These are phyloP conservation scores for Keqinozyma sinolaborantium DNA, from an alignment of 1,139 yeast genomes.

Conservation along the genomic window DNA sequence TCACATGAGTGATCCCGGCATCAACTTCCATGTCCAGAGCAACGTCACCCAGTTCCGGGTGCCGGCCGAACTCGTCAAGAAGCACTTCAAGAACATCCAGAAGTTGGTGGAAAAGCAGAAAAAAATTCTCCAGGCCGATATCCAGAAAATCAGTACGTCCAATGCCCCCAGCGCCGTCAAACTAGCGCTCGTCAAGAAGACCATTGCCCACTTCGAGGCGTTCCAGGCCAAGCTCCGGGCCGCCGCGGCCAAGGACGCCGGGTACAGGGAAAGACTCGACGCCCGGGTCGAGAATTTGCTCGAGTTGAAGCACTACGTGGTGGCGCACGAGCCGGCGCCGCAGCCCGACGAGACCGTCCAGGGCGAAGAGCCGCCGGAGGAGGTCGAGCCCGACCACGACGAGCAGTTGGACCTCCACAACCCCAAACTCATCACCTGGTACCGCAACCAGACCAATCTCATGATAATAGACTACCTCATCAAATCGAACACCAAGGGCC, in stretches of 20 bases:
- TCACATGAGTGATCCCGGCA: slow-evolving; percentile 38
- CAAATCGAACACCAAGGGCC: slow-evolving; percentile 34
- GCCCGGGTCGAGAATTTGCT: slow-evolving; percentile 42
- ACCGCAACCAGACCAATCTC: slow-evolving; percentile 57
- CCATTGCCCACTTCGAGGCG: slow-evolving; percentile 44
- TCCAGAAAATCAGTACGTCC: slow-evolving; percentile 29
- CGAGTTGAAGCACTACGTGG: slow-evolving; percentile 22
- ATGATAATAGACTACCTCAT: slow-evolving; percentile 57
- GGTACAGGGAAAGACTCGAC: slow-evolving; percentile 44
- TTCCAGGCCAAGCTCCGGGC: slow-evolving; percentile 42
- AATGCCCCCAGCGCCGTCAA: slow-evolving; percentile 18
- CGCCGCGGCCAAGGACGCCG: slow-evolving; percentile 46
- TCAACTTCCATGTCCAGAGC: slow-evolving; percentile 40
- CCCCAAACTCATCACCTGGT: slow-evolving; percentile 49
- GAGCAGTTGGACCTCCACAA: slow-evolving; percentile 33
- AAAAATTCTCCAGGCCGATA: slow-evolving; percentile 36
- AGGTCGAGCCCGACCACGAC: slow-evolving; percentile 7
- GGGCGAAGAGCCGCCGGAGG: slow-evolving; percentile 6
- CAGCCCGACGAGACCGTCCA: slow-evolving; percentile 2
- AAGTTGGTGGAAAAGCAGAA: slow-evolving; percentile 55
- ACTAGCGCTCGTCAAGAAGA: slow-evolving; percentile 28
- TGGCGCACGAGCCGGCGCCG: slow-evolving; percentile 3
- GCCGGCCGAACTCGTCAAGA: slow-evolving; percentile 58
- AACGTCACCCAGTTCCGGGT: slow-evolving; percentile 55
- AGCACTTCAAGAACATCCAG: slow-evolving; percentile 56